These are phyloP conservation scores for Knoxdaviesia capensis DNA, from an alignment of 2,329 filamentous ascomycete genomes.

Conservation along the genomic window DNA sequence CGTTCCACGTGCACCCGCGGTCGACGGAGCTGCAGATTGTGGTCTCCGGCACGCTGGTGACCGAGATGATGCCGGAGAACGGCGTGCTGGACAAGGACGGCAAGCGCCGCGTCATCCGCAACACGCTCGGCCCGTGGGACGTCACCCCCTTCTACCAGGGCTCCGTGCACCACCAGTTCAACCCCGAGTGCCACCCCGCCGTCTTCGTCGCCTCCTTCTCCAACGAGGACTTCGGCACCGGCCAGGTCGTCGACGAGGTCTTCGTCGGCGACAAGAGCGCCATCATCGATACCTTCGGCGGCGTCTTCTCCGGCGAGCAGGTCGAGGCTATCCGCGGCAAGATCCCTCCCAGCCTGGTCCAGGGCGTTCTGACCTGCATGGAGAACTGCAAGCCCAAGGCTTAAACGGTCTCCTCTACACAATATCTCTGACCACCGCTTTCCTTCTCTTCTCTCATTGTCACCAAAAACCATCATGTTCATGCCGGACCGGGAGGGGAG, in stretches of 20 bases:
- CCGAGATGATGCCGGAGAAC: conserved; percentile 32
- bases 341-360: conserved; percentile 24
- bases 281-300: conserved; percentile 24
- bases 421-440: too few relatives aligned
- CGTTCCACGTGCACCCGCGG: conserved; percentile 33
- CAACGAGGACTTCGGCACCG: conserved; percentile 29
- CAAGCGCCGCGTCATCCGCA: conserved; percentile 20
- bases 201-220: conserved; percentile 29
- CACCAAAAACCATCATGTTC: too few relatives aligned
- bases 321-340: conserved; percentile 20
- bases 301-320: conserved; percentile 23
- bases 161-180: conserved; percentile 33
- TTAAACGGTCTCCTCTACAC: too few relatives aligned
- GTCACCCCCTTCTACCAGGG: conserved; percentile 35
- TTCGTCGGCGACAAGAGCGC: conserved; percentile 24
- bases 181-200: conserved; percentile 29
- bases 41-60: conserved; percentile 24
- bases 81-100: conserved; percentile 18
- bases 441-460: too few relatives aligned
- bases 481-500: too few relatives aligned
- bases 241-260: conserved; percentile 27
- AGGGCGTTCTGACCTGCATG: conserved; percentile 32
- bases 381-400: conserved; percentile 18
- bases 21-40: conserved; percentile 32
- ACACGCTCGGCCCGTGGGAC: conserved; percentile 20